These are phyloP conservation scores for Termitomyces sp. DNA, from an alignment of 768 basidiomycete species.

Conservation along the genomic window DNA sequence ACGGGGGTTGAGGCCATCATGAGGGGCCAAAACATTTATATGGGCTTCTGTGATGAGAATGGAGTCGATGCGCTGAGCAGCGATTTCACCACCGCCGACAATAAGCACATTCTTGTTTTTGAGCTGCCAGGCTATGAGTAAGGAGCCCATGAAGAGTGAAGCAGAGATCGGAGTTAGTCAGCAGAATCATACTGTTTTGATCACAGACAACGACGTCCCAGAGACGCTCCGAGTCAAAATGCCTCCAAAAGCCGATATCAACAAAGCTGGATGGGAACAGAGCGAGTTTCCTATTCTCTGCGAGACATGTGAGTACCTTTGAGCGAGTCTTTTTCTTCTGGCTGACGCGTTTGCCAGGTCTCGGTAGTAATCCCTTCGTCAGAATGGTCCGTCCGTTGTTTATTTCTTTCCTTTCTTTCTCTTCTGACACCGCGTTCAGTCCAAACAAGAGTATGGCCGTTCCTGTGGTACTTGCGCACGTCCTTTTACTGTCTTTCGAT, in stretches of 20 bases:
- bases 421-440: slow-evolving; percentile 40
- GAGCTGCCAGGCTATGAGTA: slow-evolving; percentile 93
- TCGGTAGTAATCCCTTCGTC: slow-evolving; percentile 88
- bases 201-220: slow-evolving; percentile 7
- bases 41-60: slow-evolving; percentile 76
- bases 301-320: slow-evolving; percentile 69
- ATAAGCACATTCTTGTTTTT: slow-evolving; percentile 78
- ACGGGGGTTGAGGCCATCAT: slow-evolving; percentile 55
- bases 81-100: slow-evolving; percentile 92
- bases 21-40: slow-evolving; percentile 75
- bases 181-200: slow-evolving; percentile 2
- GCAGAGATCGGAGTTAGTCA: slow-evolving; percentile 8
- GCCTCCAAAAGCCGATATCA: slow-evolving; percentile 86
- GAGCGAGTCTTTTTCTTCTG: neutral
- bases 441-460: slow-evolving; percentile 93
- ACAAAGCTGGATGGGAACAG: slow-evolving; percentile 93
- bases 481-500: slow-evolving; percentile 95
- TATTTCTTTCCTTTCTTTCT: neutral
- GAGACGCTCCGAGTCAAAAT: slow-evolving; percentile 25
- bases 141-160: slow-evolving; percentile 41
- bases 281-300: slow-evolving; percentile 92
- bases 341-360: slow-evolving; percentile 39
- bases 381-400: slow-evolving; percentile 66
- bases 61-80: slow-evolving; percentile 81
- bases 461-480: slow-evolving; percentile 97